Conservation (phyloP, 2,329 filamentous ascomycete genomes). For the Cercospora zeae-maydis region DNA sequence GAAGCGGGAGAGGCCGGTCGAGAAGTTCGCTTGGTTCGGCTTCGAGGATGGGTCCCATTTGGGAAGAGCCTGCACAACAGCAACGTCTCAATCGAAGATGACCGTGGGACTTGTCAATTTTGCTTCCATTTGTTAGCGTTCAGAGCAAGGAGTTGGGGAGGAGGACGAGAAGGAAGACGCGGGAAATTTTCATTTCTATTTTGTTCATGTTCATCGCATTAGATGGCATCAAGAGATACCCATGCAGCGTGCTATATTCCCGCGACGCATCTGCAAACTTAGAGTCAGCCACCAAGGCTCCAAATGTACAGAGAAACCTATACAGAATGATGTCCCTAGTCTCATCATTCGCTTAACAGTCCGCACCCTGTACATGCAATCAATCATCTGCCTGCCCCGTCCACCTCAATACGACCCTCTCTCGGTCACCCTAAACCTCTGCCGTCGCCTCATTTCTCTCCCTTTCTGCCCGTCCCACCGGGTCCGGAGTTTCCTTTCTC, state of each 20-base stretch:
- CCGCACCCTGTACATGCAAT: no score
- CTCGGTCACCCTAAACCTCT: neutral
- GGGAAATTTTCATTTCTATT: neutral
- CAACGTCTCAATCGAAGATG: conserved; percentile 1
- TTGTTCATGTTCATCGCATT: neutral
- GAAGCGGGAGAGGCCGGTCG: conserved; percentile 8
- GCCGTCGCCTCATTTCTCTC: neutral
- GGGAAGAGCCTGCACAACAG: conserved; percentile 5
- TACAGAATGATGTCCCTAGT: neutral
- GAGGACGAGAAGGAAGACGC: neutral
- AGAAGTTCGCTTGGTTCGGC: conserved; percentile 15
- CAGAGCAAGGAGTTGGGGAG: conserved; percentile 15
- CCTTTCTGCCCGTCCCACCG: neutral
- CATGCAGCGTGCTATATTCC: neutral
- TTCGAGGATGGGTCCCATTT: conserved; percentile 14
- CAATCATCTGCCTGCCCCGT: neutral
- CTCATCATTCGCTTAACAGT: no score
- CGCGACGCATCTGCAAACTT: neutral
- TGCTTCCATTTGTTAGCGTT: conserved; percentile 15
- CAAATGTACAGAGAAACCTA: neutral
- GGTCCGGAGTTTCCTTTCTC: conserved; percentile 6
- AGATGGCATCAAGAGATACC: neutral
- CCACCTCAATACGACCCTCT: neutral
- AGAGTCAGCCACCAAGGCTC: neutral
- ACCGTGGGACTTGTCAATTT: neutral